A percentile compares a stretch with the other conserved stretches of the same genome.
Evolutionary conservation across 306 rosid genomes (phyloP).

Genomic region (cucumber (Cucumis sativus)): Cucumber_9930_V3 NC_026659.2:20944001-20944500

Average conservation of each 20-base stretch:
- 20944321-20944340: neutral
- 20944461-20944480: slow-evolving; percentile 35
- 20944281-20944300: neutral
- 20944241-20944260: slow-evolving; percentile 26
- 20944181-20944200: slow-evolving; percentile 26
- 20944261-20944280: neutral
- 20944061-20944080: slow-evolving; percentile 31
- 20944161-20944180: slow-evolving; percentile 20
- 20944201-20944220: slow-evolving; percentile 22
- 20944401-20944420: slow-evolving; percentile 13
- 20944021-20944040: slow-evolving; percentile 56
- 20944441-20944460: slow-evolving; percentile 41
- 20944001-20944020: slow-evolving; percentile 87
- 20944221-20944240: slow-evolving; percentile 57
- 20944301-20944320: neutral
- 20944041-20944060: slow-evolving; percentile 23
- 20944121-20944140: slow-evolving; percentile 30
- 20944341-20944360: neutral
- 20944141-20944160: slow-evolving; percentile 30
- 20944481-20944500: slow-evolving; percentile 29
- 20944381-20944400: slow-evolving; percentile 3
- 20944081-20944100: slow-evolving; percentile 28
- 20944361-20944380: neutral
- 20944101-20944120: slow-evolving; percentile 27
- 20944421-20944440: slow-evolving; percentile 46